Percentiles rank a stretch among this genome's conserved stretches.
Conservation (phyloP, 2,329 filamentous ascomycete genomes). For the Colletotrichum endophyticum region DNA sequence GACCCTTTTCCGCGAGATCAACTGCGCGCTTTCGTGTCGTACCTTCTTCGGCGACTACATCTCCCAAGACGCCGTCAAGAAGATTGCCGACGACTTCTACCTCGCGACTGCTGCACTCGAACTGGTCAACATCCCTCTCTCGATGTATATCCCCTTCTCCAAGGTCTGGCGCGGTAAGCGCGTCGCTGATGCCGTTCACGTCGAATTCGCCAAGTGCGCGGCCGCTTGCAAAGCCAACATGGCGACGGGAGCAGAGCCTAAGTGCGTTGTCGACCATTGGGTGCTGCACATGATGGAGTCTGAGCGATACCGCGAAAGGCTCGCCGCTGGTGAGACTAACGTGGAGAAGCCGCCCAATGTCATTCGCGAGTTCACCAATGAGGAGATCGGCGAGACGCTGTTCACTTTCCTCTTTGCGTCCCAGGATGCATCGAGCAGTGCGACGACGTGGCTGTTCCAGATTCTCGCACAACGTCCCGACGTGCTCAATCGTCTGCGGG, state of each 20-base stretch:
- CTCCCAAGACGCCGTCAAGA: conserved; percentile 72
- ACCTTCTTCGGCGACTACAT: conserved; percentile 86
- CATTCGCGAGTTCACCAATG: conserved; percentile 54
- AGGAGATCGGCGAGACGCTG: conserved; percentile 54
- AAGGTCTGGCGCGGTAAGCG: conserved; percentile 82
- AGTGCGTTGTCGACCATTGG: conserved; percentile 82
- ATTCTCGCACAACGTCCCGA: conserved; percentile 55
- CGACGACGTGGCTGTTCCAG: conserved; percentile 59
- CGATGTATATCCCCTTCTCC: conserved; percentile 75
- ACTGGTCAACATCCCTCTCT: conserved; percentile 75
- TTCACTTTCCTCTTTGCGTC: conserved; percentile 61
- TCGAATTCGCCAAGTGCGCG: conserved; percentile 74
- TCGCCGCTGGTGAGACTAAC: conserved; percentile 59
- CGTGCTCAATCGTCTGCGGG: conserved; percentile 47
- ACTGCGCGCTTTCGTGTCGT: conserved; percentile 78
- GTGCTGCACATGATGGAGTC: conserved; percentile 76
- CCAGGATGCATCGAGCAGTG: conserved; percentile 57
- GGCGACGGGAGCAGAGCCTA: conserved; percentile 69
- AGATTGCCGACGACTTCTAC: conserved; percentile 81
- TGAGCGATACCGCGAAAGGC: conserved; percentile 65
- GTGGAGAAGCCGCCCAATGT: conserved; percentile 49
- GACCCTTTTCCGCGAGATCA: conserved; percentile 75
- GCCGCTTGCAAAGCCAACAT: conserved; percentile 75
- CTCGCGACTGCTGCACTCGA: conserved; percentile 78
- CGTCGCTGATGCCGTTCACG: conserved; percentile 72